These are phyloP conservation scores for Cladosporium austrohemisphaericum DNA, from an alignment of 2,329 filamentous ascomycete species.

Conservation along the genomic window DNA sequence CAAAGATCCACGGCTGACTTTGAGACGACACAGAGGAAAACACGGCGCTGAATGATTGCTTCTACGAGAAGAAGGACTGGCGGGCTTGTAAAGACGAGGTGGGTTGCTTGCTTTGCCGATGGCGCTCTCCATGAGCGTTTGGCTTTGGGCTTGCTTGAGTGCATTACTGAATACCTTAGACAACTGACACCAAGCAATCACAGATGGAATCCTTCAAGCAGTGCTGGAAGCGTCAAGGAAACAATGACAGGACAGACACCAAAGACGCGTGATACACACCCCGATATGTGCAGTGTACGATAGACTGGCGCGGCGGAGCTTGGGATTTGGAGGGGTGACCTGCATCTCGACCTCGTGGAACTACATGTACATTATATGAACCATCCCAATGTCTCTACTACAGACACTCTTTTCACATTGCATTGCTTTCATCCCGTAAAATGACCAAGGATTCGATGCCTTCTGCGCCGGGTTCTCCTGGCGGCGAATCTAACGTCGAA, in stretches of 20 bases:
- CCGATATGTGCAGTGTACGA: background rate
- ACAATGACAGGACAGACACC: conserved; percentile 73
- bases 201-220: conserved; percentile 87
- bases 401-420: too few species aligned
- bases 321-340: background rate
- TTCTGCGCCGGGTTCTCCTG: too few species aligned
- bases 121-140: background rate
- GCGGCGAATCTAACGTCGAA: background rate
- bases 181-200: background rate
- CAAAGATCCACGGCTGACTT: background rate
- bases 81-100: conserved; percentile 83
- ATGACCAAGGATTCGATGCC: too few species aligned
- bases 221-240: conserved; percentile 89
- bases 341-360: background rate
- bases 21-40: conserved; percentile 69
- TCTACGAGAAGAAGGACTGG: conserved; percentile 96
- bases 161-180: background rate
- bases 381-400: too few species aligned
- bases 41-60: conserved; percentile 86
- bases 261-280: conserved; percentile 58
- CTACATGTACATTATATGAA: background rate
- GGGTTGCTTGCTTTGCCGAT: conserved; percentile 36
- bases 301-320: conserved; percentile 4
- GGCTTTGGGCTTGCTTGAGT: background rate
- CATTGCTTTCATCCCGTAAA: too few species aligned